Conservation (phyloP, 805 yeast species). For the Monosporozyma yasuniensis region DNA sequence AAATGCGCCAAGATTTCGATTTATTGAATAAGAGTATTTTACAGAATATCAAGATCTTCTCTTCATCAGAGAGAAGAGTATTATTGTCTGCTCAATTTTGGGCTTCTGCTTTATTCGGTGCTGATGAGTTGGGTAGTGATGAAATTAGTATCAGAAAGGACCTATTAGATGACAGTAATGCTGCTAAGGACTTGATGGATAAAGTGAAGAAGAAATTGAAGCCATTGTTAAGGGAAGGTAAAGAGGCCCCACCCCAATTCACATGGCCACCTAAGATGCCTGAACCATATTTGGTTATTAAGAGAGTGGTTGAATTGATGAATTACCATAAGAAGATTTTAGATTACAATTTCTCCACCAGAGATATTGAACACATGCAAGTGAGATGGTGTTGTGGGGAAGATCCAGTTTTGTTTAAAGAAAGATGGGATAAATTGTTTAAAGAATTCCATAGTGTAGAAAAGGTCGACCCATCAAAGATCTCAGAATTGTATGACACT, state of each 20-base stretch:
- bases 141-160: constrained; percentile 80
- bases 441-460: constrained; percentile 87
- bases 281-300: constrained; percentile 88
- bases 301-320: constrained; percentile 92
- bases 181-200: constrained; percentile 97
- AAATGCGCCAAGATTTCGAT: constrained; percentile 83
- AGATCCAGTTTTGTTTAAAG: constrained; percentile 81
- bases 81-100: constrained; percentile 86
- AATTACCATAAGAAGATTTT: constrained; percentile 77
- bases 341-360: constrained; percentile 66
- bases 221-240: constrained; percentile 88
- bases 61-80: constrained; percentile 92
- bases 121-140: constrained; percentile 65
- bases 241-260: constrained; percentile 93
- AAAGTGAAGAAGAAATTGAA: constrained; percentile 93
- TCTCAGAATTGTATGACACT: constrained; percentile 92
- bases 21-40: constrained; percentile 76
- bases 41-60: constrained; percentile 75
- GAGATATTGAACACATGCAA: constrained; percentile 62
- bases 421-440: constrained; percentile 95
- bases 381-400: constrained; percentile 93
- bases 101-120: constrained; percentile 65
- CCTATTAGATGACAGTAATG: constrained; percentile 89
- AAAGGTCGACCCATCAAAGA: constrained; percentile 94
- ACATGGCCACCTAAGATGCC: constrained; percentile 99